Evolutionary conservation across 257 asterid species (phyloP).

Genomic region (Solanum pinnatisectum): DNA sequence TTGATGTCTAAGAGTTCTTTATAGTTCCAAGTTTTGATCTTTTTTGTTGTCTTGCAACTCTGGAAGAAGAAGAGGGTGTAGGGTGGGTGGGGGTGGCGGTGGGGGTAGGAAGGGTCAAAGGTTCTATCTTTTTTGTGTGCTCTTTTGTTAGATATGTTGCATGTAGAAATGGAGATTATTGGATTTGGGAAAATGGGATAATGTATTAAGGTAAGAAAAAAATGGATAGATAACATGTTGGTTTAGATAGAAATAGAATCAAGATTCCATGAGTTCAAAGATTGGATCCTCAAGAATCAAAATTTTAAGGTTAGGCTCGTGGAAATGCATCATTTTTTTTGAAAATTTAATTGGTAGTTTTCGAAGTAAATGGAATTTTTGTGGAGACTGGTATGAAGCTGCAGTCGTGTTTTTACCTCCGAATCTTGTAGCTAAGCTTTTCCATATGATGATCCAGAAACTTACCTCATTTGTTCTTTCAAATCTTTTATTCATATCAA

Average conservation of each 20-base stretch:
- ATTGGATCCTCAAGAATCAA: neutral
- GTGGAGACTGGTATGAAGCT: neutral
- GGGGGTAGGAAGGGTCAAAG: neutral
- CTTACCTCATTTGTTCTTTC: neutral
- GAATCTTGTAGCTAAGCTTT: neutral
- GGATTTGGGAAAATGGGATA: neutral
- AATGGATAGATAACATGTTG: neutral
- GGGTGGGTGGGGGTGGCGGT: neutral
- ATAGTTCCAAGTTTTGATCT: neutral
- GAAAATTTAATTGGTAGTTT: neutral
- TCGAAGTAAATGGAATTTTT: neutral
- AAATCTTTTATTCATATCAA: neutral
- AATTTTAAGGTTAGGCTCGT: neutral
- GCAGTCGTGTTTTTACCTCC: neutral
- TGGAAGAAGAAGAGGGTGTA: neutral
- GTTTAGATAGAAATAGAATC: neutral
- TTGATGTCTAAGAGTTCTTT: neutral
- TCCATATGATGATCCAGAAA: neutral
- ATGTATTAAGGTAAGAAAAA: neutral
- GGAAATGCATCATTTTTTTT: neutral
- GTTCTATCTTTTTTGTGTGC: neutral
- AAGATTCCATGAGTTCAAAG: neutral
- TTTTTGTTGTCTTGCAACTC: neutral
- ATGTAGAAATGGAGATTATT: neutral
- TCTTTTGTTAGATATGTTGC: neutral